Percentiles rank a stretch among this genome's conserved stretches.
These are phyloP conservation scores for Lipomyces spencermartinsiae DNA, from an alignment of 805 yeast species.

Conservation along the genomic window DNA sequence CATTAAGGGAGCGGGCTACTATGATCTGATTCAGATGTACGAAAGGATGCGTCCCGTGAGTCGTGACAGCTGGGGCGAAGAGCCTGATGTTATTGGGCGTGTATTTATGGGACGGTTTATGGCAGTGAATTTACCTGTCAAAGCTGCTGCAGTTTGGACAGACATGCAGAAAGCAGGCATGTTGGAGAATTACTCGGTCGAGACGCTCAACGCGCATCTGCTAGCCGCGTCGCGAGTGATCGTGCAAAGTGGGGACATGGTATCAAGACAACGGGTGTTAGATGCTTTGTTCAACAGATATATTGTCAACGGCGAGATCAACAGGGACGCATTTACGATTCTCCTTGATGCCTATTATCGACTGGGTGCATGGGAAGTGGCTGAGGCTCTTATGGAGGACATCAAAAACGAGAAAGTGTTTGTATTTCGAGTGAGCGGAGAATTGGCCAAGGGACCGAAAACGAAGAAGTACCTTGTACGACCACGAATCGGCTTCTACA, in stretches of 20 bases:
- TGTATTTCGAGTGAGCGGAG: not conserved
- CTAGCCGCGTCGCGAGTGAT: constrained; percentile 15
- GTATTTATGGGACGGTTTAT: constrained; percentile 23
- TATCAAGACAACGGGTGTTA: not conserved
- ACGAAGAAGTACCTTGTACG: not conserved
- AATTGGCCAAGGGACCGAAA: not conserved
- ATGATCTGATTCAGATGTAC: constrained; percentile 11
- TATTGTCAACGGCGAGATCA: not conserved
- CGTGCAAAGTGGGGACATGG: not conserved
- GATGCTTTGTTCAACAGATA: constrained; percentile 1
- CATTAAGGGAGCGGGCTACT: constrained; percentile 7
- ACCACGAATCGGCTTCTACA: constrained; percentile 13
- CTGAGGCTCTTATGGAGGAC: constrained; percentile 10
- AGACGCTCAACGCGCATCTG: constrained; percentile 18
- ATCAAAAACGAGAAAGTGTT: not conserved
- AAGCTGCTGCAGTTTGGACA: constrained; percentile 19
- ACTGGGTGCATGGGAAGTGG: constrained; percentile 9
- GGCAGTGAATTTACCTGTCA: not conserved
- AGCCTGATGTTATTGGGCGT: constrained; percentile 17
- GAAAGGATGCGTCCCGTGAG: constrained; percentile 1
- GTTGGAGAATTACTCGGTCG: constrained; percentile 15
- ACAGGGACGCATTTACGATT: constrained; percentile 20
- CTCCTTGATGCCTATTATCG: constrained; percentile 25
- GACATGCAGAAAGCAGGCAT: constrained; percentile 12
- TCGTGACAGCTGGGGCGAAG: constrained; percentile 3